Conservation (phyloP, 2,329 filamentous ascomycete genomes). For the Sclerotinia subarctica region DNA sequence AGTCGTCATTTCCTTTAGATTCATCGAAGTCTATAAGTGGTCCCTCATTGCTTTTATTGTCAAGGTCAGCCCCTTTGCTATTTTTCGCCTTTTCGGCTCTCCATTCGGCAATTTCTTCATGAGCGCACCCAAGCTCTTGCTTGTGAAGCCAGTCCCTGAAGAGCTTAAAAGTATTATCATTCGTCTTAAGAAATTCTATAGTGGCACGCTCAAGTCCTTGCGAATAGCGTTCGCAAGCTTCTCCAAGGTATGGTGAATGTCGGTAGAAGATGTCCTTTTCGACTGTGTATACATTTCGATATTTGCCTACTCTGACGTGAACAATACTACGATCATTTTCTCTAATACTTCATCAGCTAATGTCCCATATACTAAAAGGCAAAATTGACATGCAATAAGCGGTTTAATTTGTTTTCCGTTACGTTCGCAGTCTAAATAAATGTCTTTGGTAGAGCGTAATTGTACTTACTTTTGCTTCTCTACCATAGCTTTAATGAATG, state of each 20-base stretch:
- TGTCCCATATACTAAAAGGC: background rate
- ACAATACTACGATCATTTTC: background rate
- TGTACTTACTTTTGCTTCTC: background rate
- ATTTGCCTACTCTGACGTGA: background rate
- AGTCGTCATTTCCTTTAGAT: too few relatives aligned
- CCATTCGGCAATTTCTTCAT: background rate
- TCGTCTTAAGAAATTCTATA: background rate
- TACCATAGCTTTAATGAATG: background rate
- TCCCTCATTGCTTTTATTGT: background rate
- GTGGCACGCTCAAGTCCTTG: background rate
- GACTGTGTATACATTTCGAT: background rate
- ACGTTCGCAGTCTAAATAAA: background rate
- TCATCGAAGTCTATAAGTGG: background rate
- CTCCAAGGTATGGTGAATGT: background rate
- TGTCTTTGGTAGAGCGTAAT: too few relatives aligned
- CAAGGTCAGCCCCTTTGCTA: background rate
- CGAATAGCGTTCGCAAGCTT: background rate
- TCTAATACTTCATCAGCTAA: background rate
- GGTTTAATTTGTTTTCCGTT: fast-evolving
- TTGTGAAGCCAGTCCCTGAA: background rate
- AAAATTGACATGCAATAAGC: background rate
- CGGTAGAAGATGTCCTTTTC: background rate
- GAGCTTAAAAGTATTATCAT: background rate
- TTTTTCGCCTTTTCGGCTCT: background rate
- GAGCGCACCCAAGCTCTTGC: background rate